A percentile compares a stretch with the other conserved stretches of the same genome.
These are phyloP conservation scores for Cyathus striatus DNA, from an alignment of 768 basidiomycete species.

Conservation along the genomic window DNA sequence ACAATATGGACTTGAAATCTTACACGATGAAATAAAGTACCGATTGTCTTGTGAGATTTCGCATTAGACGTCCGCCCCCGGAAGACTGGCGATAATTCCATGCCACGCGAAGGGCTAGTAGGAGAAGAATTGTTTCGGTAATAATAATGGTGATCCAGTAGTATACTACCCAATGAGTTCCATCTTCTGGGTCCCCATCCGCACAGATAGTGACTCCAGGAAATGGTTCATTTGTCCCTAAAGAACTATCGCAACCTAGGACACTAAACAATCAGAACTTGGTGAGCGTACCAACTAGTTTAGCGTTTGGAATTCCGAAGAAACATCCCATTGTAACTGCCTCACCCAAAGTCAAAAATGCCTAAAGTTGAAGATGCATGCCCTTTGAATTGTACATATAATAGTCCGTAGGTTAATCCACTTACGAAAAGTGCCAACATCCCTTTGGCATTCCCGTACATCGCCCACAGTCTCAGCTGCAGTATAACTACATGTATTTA, in stretches of 20 bases:
- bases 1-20: too few species aligned
- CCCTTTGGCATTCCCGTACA: slow-evolving; percentile 20
- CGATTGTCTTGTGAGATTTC: slow-evolving; percentile 22
- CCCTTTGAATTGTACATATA: too few species aligned
- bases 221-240: slow-evolving; percentile 25
- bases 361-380: too few species aligned
- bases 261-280: not conserved
- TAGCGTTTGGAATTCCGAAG: slow-evolving; percentile 17
- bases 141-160: slow-evolving; percentile 21
- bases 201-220: slow-evolving; percentile 26
- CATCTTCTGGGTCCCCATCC: slow-evolving; percentile 23
- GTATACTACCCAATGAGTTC: slow-evolving; percentile 24
- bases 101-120: slow-evolving; percentile 22
- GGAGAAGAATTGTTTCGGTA: slow-evolving; percentile 22
- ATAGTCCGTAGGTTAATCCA: not conserved
- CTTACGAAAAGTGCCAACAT: slow-evolving; percentile 16
- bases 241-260: too few species aligned
- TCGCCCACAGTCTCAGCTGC: slow-evolving; percentile 23
- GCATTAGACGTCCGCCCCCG: slow-evolving; percentile 19
- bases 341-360: slow-evolving; percentile 10
- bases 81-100: slow-evolving; percentile 16
- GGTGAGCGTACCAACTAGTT: slow-evolving; percentile 13
- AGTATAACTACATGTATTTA: slow-evolving; percentile 18
- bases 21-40: slow-evolving; percentile 26
- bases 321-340: slow-evolving; percentile 20